Evolutionary conservation across 345 rosid genomes (phyloP).

Genomic region (Geranium brycei): DNA sequence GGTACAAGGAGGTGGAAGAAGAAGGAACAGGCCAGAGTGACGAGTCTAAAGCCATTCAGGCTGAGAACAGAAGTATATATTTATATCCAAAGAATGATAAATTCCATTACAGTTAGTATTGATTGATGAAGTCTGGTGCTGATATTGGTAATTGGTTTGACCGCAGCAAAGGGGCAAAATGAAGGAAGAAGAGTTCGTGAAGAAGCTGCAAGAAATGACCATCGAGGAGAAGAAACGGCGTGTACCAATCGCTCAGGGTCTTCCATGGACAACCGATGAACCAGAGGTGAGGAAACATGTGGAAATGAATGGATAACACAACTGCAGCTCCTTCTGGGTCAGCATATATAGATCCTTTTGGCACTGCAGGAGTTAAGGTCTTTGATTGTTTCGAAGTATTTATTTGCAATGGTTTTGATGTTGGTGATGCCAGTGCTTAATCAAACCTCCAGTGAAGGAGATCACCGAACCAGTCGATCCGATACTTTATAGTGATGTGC

Average conservation of each 20-base stretch:
- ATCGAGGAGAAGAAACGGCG: slow-evolving; percentile 52
- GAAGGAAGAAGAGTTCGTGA: slow-evolving; percentile 75
- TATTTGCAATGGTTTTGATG: slow-evolving; percentile 1
- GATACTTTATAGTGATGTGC: slow-evolving; percentile 59
- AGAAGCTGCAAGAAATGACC: slow-evolving; percentile 64
- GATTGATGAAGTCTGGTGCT: background rate
- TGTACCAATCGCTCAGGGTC: slow-evolving; percentile 81
- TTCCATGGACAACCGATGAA: slow-evolving; percentile 93
- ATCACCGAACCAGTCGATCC: slow-evolving; percentile 55
- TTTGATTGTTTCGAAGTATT: background rate
- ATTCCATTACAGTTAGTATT: too few relatives aligned
- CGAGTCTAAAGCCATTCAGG: slow-evolving; percentile 60
- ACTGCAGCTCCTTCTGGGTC: background rate
- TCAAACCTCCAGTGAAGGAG: slow-evolving; percentile 66
- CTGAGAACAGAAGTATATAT: slow-evolving; percentile 71
- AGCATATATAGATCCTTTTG: background rate
- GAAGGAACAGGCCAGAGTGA: slow-evolving; percentile 38
- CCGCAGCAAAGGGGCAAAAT: slow-evolving; percentile 70
- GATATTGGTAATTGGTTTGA: background rate
- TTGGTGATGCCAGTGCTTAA: slow-evolving; percentile 33
- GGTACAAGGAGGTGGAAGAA: slow-evolving; percentile 56
- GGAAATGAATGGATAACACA: background rate
- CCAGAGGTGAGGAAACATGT: slow-evolving; percentile 52
- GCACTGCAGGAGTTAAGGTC: background rate
- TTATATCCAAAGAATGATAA: too few relatives aligned